Conservation (phyloP, 352 stramenopile species). For the Globisporangium cederbergense region DNA sequence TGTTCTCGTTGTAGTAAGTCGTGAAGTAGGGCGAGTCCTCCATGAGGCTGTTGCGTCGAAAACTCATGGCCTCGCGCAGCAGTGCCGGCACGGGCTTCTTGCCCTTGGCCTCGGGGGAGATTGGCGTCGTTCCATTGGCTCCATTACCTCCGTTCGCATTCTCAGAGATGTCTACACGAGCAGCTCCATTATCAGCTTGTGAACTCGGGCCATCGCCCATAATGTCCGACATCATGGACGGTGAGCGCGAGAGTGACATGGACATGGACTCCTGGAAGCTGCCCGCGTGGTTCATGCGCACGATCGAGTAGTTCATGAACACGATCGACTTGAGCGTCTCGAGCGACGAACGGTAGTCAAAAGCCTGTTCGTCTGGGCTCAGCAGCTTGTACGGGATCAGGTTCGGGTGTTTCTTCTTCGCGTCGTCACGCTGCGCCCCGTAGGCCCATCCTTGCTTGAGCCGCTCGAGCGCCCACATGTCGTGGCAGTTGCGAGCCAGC, state of each 20-base stretch:
- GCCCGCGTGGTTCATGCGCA: conserved; percentile 42
- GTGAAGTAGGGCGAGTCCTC: conserved; percentile 77
- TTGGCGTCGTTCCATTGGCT: conserved; percentile 17
- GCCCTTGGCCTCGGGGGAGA: conserved; percentile 23
- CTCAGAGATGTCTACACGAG: conserved; percentile 18
- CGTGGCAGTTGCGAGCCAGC: conserved; percentile 80
- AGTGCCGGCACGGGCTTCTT: conserved; percentile 58
- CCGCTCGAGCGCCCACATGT: conserved; percentile 83
- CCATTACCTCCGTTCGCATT: conserved; percentile 11
- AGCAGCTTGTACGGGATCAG: conserved; percentile 80
- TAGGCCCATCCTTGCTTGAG: conserved; percentile 85
- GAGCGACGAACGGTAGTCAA: conserved; percentile 84
- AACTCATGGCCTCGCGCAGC: conserved; percentile 69
- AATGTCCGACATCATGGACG: conserved; percentile 59
- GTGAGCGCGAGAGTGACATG: conserved; percentile 50
- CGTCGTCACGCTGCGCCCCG: conserved; percentile 64
- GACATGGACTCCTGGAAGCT: conserved; percentile 48
- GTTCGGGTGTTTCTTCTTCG: conserved; percentile 75
- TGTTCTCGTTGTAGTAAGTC: conserved; percentile 62
- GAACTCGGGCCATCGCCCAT: conserved; percentile 25
- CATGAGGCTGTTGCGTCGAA: conserved; percentile 74
- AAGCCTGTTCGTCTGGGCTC: conserved; percentile 76
- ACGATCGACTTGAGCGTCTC: conserved; percentile 88
- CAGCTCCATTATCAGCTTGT: not conserved
- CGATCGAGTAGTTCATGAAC: conserved; percentile 86